A percentile compares a stretch with the other conserved stretches of the same genome.
Evolutionary conservation across 2,329 filamentous ascomycete genomes (phyloP).

Genomic region (Penicillium crustosum): DNA sequence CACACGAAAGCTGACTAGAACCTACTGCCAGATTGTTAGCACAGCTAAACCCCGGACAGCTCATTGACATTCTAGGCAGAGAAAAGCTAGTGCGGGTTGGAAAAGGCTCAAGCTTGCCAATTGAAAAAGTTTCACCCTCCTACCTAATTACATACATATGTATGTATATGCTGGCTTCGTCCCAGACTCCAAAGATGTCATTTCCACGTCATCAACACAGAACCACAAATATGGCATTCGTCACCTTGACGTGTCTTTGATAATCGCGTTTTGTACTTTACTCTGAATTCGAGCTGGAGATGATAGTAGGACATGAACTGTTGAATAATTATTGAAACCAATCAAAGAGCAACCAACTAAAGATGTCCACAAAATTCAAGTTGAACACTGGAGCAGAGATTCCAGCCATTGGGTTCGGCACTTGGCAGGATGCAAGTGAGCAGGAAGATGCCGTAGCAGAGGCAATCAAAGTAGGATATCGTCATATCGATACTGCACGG

Average conservation of each 20-base stretch:
- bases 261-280: too few relatives aligned
- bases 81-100: background rate
- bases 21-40: background rate
- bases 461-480: conserved; percentile 53
- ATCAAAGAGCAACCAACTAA: background rate
- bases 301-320: background rate
- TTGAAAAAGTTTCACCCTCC: background rate
- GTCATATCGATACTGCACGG: conserved; percentile 55
- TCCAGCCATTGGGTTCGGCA: conserved; percentile 53
- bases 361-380: conserved; percentile 41
- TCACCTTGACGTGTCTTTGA: background rate
- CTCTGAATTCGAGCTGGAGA: background rate
- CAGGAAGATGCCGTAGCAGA: conserved; percentile 52
- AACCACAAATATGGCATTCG: background rate
- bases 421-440: conserved; percentile 54
- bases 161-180: background rate
- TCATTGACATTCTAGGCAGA: background rate
- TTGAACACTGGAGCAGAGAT: conserved; percentile 51
- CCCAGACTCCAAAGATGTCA: background rate
- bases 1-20: background rate
- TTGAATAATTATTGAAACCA: background rate
- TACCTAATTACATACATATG: background rate
- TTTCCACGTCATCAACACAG: background rate
- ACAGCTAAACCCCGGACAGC: background rate
- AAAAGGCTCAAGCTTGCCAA: background rate